phyloP scores from a whole-genome alignment of 345 rosid species.

The Ceriops decandra region DNA sequence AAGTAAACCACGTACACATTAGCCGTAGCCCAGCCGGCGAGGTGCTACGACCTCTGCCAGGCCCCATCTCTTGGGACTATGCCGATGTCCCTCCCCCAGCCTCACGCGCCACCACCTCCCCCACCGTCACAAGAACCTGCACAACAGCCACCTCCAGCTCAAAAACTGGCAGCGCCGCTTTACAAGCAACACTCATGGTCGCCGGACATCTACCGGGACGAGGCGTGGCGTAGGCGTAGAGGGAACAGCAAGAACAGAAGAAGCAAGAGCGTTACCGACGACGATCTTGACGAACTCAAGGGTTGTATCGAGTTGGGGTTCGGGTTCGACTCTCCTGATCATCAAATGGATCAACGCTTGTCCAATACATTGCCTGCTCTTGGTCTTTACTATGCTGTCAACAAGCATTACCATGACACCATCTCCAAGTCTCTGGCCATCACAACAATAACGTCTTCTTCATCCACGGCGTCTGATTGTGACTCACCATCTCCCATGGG shows the following conservation, averaged over 20 bases:
- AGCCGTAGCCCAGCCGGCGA: constrained; percentile 12
- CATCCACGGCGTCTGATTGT: constrained; percentile 44
- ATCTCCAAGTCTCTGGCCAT: constrained; percentile 35
- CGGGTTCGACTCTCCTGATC: constrained; percentile 67
- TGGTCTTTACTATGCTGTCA: constrained; percentile 73
- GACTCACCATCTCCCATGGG: constrained; percentile 44
- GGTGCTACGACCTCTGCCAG: constrained; percentile 31
- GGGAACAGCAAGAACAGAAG: constrained; percentile 41
- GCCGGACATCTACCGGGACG: constrained; percentile 74
- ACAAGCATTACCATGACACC: constrained; percentile 50
- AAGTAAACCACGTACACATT: background rate
- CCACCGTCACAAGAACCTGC: background rate
- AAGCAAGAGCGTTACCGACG: constrained; percentile 84
- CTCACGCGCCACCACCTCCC: constrained; percentile 1
- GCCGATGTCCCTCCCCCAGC: constrained; percentile 11
- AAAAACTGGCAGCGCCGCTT: constrained; percentile 35
- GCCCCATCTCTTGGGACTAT: background rate
- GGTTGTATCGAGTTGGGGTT: constrained; percentile 85
- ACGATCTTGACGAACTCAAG: constrained; percentile 89
- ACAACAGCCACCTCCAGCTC: constrained; percentile 1
- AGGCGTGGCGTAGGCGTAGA: constrained; percentile 79
- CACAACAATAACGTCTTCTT: constrained; percentile 23
- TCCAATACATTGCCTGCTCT: constrained; percentile 83
- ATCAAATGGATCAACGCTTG: constrained; percentile 50
- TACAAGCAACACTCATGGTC: constrained; percentile 85